Conservation (phyloP, 371 early-diverging fungal genomes). For the Mucor piriformis region DNA sequence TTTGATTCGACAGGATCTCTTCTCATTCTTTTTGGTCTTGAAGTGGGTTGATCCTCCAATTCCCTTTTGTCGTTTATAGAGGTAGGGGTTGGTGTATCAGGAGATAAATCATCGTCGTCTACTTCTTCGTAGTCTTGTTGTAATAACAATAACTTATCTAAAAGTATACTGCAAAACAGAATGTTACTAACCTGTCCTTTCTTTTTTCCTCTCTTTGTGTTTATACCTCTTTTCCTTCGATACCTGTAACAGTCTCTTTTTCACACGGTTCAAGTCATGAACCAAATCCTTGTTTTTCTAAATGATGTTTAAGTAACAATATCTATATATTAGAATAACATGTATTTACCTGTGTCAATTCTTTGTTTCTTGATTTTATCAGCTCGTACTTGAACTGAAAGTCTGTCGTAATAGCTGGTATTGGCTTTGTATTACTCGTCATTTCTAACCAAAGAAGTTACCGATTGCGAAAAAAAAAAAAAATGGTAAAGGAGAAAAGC, state of each 20-base stretch:
- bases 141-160: constrained; percentile 4
- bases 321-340: too few species aligned
- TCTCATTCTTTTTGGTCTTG: constrained; percentile 1
- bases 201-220: constrained; percentile 56
- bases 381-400: not conserved
- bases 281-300: constrained; percentile 56
- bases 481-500: not conserved
- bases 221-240: constrained; percentile 64
- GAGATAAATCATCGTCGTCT: not conserved
- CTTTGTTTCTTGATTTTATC: not conserved
- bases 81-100: constrained; percentile 1
- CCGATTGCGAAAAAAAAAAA: not conserved
- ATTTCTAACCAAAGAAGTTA: not conserved
- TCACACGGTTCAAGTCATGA: constrained; percentile 44
- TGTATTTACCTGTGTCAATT: constrained; percentile 1
- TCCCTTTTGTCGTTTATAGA: not conserved
- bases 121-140: not conserved
- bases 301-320: not conserved
- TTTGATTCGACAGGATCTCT: not conserved
- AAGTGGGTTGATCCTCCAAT: not conserved
- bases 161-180: not conserved
- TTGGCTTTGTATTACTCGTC: not conserved
- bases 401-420: not conserved
- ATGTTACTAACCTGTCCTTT: not conserved
- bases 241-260: constrained; percentile 47